Conservation (phyloP, 2,329 filamentous ascomycete species). For the Cladosporium velox region DNA sequence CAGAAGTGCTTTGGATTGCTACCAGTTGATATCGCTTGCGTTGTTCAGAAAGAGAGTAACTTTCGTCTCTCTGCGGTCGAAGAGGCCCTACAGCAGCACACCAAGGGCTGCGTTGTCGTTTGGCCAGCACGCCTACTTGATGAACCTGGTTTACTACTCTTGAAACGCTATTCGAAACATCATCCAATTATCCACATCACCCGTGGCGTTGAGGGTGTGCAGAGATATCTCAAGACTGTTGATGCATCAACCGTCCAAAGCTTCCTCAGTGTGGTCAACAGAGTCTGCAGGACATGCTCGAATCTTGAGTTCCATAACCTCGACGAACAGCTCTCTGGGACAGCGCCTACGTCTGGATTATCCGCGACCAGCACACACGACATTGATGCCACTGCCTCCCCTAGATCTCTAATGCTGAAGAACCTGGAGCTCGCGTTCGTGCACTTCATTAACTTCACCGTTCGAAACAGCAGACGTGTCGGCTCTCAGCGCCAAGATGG, state of each 20-base stretch:
- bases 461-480: neutral
- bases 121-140: neutral
- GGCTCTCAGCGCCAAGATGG: neutral
- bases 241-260: neutral
- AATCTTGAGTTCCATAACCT: neutral
- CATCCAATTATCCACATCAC: neutral
- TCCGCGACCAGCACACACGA: neutral
- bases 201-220: neutral
- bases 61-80: neutral
- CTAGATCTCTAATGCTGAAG: neutral
- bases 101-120: neutral
- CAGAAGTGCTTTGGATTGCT: neutral
- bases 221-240: neutral
- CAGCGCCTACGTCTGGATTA: neutral
- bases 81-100: neutral
- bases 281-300: neutral
- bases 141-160: neutral
- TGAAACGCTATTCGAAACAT: neutral
- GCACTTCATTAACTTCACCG: neutral
- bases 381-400: neutral
- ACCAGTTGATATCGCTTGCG: neutral
- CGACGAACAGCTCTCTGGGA: neutral
- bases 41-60: neutral
- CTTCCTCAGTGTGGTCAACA: neutral
- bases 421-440: constrained; percentile 1